Percentiles rank a stretch among this genome's conserved stretches.
These are phyloP conservation scores for Starmerella davenportii DNA, from an alignment of 805 yeast genomes.

Conservation along the genomic window DNA sequence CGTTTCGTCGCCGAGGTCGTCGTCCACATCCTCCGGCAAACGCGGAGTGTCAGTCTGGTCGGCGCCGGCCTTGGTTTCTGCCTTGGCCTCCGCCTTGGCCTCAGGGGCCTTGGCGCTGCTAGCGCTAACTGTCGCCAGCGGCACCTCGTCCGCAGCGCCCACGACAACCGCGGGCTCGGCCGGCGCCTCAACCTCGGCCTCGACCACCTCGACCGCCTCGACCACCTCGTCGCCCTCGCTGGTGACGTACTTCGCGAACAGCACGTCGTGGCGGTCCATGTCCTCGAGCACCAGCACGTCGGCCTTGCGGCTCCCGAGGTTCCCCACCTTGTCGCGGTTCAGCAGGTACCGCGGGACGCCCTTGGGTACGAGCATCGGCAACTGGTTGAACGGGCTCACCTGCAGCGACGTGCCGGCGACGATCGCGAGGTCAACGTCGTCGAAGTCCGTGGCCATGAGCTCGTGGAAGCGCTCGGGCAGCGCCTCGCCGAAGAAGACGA, in stretches of 20 bases:
- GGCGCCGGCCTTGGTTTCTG: too few species aligned
- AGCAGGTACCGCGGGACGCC: slow-evolving; percentile 42
- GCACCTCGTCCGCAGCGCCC: too few species aligned
- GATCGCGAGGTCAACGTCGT: slow-evolving; percentile 39
- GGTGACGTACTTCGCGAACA: not conserved
- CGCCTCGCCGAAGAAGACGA: slow-evolving; percentile 85
- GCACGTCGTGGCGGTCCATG: slow-evolving; percentile 34
- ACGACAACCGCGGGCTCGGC: too few species aligned
- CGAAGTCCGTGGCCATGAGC: slow-evolving; percentile 41
- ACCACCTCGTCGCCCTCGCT: too few species aligned
- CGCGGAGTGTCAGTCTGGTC: too few species aligned
- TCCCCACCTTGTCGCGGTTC: slow-evolving; percentile 66
- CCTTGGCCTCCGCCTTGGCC: too few species aligned
- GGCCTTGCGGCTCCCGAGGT: slow-evolving; percentile 33
- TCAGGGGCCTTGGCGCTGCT: too few species aligned
- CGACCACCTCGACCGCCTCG: too few species aligned
- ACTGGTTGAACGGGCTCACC: slow-evolving; percentile 75
- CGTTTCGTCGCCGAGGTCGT: too few species aligned
- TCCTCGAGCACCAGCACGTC: slow-evolving; percentile 47
- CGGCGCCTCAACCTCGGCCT: too few species aligned
- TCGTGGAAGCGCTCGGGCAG: slow-evolving; percentile 56
- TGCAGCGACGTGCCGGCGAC: slow-evolving; percentile 87
- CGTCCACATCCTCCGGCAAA: too few species aligned
- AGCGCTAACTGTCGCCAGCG: too few species aligned
- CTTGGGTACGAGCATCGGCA: slow-evolving; percentile 47